These are phyloP conservation scores for Fusarium odoratissimum DNA, from an alignment of 2,329 filamentous ascomycete species.

Conservation along the genomic window DNA sequence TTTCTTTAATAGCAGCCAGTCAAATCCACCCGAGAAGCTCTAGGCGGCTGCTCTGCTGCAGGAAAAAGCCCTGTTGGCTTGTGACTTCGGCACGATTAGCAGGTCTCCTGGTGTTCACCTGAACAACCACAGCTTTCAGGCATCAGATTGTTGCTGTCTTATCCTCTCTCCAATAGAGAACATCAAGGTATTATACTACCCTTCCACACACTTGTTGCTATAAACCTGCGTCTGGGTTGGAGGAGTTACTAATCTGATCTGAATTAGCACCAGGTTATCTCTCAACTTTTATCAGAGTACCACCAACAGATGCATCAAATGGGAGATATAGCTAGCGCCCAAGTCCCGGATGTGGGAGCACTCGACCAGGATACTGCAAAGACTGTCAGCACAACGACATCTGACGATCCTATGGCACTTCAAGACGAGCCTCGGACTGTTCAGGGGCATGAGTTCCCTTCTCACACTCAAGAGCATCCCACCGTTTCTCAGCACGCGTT, in stretches of 20 bases:
- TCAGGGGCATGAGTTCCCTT: slow-evolving; percentile 39
- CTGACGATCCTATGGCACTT: slow-evolving; percentile 8
- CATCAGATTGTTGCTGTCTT: not conserved
- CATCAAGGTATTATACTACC: slow-evolving; percentile 14
- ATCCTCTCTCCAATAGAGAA: not conserved
- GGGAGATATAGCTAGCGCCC: slow-evolving; percentile 39
- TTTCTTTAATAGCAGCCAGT: slow-evolving; percentile 19
- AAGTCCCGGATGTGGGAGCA: slow-evolving; percentile 25
- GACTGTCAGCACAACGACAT: slow-evolving; percentile 4
- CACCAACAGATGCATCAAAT: slow-evolving; percentile 23
- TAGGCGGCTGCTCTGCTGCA: slow-evolving; percentile 20
- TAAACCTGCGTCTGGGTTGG: not conserved
- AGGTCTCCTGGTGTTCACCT: slow-evolving; percentile 4
- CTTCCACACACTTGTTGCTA: not conserved
- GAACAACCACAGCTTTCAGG: not conserved
- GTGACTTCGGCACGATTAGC: slow-evolving; percentile 23
- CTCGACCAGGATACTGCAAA: slow-evolving; percentile 19
- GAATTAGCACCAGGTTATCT: not conserved
- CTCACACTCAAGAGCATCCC: slow-evolving; percentile 43
- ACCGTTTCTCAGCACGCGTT: slow-evolving; percentile 54
- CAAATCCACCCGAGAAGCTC: slow-evolving; percentile 13
- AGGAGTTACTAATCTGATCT: slow-evolving; percentile 11
- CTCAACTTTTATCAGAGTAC: not conserved
- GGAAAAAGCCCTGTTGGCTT: slow-evolving; percentile 25
- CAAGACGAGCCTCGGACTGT: slow-evolving; percentile 19